Base-by-base conservation (phyloP, 805 yeast genomes). In the Kodamaea neixiangensis region DNA sequence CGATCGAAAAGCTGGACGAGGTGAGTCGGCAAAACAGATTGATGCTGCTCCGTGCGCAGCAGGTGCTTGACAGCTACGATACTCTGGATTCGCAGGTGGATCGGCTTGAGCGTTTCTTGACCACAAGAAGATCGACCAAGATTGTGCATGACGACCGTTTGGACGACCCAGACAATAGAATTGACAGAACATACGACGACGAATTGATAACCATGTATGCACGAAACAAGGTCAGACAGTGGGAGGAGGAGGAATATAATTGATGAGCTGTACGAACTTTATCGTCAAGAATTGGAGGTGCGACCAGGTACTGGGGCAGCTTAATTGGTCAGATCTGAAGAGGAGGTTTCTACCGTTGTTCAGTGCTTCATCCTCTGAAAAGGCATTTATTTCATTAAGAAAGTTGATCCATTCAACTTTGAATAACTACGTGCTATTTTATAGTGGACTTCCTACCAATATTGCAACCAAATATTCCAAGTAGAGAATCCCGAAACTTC, bases 1-100 rank as follows among this genome's bases (percentile, higher is more conserved):
- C 77, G 4, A 50, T 78, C 18, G 72, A 71, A 18, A 63, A 65
- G 21, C 60, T 75, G 33, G 72, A 76, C 41, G 72, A 69, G 43
- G 55, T 65, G 22, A 50, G 57, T 17, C 55, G 63, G 17, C 62
- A 66, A 44, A 54, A 58, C 0, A 61, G 63, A 20, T 40, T 67
- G 29, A 55, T 59, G 59, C 69, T 65, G 44, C 57, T 39, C 20
- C 35, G 47, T 5, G 20, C 33, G 18, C 9, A 15, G 35, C 45
- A 42, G 34, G n/a, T 15, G 22, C 31, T 42, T 42, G 20, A 14
- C 20, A 33, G 19, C 3, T 15, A 29, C 34, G 15, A 17, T 10
- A 37, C 13, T 18, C 42, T 34, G 2, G 60, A 61, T 20, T 63
- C 65, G 45, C 63, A 63, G 44, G 62, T 70, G 43, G 67, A 67